Base-by-base conservation (phyloP, 805 yeast species). In the Starmerella khaoyaiensis region DNA sequence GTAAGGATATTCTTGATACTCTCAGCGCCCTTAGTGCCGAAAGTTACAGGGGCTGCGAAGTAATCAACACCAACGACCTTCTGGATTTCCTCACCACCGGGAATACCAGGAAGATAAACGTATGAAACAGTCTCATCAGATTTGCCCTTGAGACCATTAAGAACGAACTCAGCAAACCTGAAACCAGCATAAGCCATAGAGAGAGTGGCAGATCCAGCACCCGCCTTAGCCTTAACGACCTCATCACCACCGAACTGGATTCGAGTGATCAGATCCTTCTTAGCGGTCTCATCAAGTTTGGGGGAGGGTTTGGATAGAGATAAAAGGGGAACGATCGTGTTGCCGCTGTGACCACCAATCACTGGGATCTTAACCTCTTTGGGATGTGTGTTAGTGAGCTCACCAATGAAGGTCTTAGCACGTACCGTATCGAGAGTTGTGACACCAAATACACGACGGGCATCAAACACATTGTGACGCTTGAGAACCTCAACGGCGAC, bases 171-270 rank as follows among this genome's bases (percentile, higher is more conserved):
- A 21, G 84, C 79, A 57, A 83, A 79, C 50, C 76, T 70, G 66
- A 71, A 81, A 24, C 93, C 95, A 24, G 95, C 94, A 52, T 76
- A 79, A 8, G 96, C 96, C 96, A 86, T 87, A 21, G 94, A 80
- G 49, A 86, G 68, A 25, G 97, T 86, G 40, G 96, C 96, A 33
- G 94, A 81, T 28, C 96, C 96, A 36, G 76, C 76, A 47, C 96
- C 96, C 52, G 81, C 78, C 67, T 86, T 86, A 39, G 96, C 96
- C 64, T 79, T 68, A 47, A 86, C 97, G 33, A 86, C 94, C 62
- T 87, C 96, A 58, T 86, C 97, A 57, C 97, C 97, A 45, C 93
- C 94, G 52, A 79, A 84, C 65, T 86, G 96, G 50, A 86, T 86
- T 63, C 97, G 74, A 69, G 82, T 69, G 53, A 83, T 72, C 51